Evolutionary conservation across 1,139 yeast genomes (phyloP).

Genomic region (Hanseniaspora uvarum): DNA sequence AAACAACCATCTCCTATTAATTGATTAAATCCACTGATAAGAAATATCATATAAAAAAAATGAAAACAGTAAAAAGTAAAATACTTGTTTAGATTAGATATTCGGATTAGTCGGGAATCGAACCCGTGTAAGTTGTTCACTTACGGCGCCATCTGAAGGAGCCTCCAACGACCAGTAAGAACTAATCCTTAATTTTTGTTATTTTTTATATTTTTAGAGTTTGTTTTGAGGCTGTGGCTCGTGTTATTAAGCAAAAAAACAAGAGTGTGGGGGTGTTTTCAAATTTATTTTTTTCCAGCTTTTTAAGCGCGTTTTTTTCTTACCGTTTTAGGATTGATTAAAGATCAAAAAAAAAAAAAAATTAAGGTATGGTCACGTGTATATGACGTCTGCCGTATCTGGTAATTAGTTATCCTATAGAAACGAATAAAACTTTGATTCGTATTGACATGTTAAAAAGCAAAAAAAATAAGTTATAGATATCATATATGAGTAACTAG

Average conservation of each 20-base stretch:
- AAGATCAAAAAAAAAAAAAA: background rate
- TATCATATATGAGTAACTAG: too few species aligned
- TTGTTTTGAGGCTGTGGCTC: background rate
- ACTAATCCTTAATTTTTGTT: slow-evolving; percentile 16
- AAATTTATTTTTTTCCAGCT: background rate
- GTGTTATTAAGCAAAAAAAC: background rate
- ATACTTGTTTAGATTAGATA: background rate
- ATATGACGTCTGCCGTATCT: too few species aligned
- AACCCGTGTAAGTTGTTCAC: slow-evolving; percentile 17
- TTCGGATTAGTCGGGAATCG: slow-evolving; percentile 18
- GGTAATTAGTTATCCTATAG: too few species aligned
- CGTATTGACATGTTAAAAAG: too few species aligned
- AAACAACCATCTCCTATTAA: too few species aligned
- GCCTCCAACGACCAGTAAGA: slow-evolving; percentile 18
- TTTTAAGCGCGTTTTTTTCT: background rate
- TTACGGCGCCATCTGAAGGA: slow-evolving; percentile 18
- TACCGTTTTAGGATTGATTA: background rate
- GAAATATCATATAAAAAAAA: background rate
- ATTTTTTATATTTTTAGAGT: background rate
- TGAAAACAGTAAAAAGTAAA: background rate
- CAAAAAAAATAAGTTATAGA: too few species aligned
- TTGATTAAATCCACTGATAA: background rate
- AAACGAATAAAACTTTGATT: too few species aligned
- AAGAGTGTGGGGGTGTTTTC: background rate
- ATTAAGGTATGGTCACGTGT: background rate